phyloP scores from a whole-genome alignment of 2,329 filamentous ascomycete species.

The Fusarium clavum region DNA sequence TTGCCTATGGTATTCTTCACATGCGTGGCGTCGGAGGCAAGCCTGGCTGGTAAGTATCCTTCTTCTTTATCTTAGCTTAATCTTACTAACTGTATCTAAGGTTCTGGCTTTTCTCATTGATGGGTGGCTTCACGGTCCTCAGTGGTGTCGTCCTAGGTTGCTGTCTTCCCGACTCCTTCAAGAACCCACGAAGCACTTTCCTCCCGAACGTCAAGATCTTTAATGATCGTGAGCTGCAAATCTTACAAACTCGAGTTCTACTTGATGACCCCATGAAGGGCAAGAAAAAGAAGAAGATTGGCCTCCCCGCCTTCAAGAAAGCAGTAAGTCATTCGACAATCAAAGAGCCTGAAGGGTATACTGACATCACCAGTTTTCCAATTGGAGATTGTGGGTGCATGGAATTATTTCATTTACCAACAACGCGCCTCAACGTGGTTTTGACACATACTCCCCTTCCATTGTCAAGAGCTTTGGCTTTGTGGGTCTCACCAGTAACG shows the following conservation, averaged over 20 bases:
- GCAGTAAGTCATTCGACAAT: slow-evolving; percentile 46
- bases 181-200: slow-evolving; percentile 57
- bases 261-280: slow-evolving; percentile 59
- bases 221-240: slow-evolving; percentile 55
- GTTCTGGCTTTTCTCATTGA: slow-evolving; percentile 67
- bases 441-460: slow-evolving; percentile 65
- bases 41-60: slow-evolving; percentile 53
- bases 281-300: slow-evolving; percentile 62
- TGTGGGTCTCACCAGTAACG: slow-evolving; percentile 60
- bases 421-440: slow-evolving; percentile 60
- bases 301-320: slow-evolving; percentile 57
- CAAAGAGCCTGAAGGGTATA: rapidly evolving
- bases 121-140: slow-evolving; percentile 64
- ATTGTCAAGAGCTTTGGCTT: slow-evolving; percentile 67
- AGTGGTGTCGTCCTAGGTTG: slow-evolving; percentile 57
- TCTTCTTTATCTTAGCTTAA: rapidly evolving
- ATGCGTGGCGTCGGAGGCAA: slow-evolving; percentile 60
- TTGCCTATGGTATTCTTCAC: slow-evolving; percentile 61
- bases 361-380: slow-evolving; percentile 52
- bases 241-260: slow-evolving; percentile 56
- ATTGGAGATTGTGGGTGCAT: slow-evolving; percentile 66
- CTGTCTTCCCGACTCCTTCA: slow-evolving; percentile 59
- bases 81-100: slow-evolving; percentile 33
- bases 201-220: slow-evolving; percentile 52
- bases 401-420: slow-evolving; percentile 62